Conservation (phyloP, 2,329 filamentous ascomycete species). For the Aspergillus ruber region DNA sequence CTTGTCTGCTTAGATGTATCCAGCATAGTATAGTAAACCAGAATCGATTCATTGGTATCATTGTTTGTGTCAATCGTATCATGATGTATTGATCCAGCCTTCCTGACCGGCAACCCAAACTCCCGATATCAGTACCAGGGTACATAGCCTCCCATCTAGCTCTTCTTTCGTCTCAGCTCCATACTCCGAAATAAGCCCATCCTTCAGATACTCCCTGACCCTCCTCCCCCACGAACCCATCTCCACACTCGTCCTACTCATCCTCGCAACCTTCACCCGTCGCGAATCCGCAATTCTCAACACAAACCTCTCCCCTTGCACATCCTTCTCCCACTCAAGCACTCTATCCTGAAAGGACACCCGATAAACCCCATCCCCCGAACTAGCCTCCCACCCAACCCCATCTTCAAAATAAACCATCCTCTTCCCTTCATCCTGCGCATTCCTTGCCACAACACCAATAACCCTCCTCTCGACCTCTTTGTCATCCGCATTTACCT, state of each 20-base stretch:
- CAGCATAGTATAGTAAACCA: too few species aligned
- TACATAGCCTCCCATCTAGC: slow-evolving; percentile 21
- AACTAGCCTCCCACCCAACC: background rate
- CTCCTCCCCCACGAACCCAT: slow-evolving; percentile 14
- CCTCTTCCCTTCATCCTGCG: background rate
- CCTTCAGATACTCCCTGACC: slow-evolving; percentile 13
- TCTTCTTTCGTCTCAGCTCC: slow-evolving; percentile 6
- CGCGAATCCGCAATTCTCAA: slow-evolving; percentile 5
- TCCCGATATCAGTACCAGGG: slow-evolving; percentile 24
- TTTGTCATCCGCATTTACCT: background rate
- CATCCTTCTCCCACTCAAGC: slow-evolving; percentile 9
- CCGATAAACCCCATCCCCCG: background rate
- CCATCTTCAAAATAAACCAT: too few species aligned
- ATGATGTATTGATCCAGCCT: slow-evolving; percentile 16
- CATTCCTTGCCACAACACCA: background rate
- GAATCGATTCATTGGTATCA: background rate
- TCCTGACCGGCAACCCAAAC: slow-evolving; percentile 23
- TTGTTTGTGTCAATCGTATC: background rate
- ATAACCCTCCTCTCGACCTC: background rate
- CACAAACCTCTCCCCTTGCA: slow-evolving; percentile 6
- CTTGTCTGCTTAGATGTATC: slow-evolving; percentile 4
- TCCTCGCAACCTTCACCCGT: background rate
- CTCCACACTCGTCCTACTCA: background rate
- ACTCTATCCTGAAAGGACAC: background rate
- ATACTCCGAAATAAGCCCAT: background rate